Base-by-base conservation (phyloP, 192 early-diverging fungal genomes). In the Coemansia sp. region DNA sequence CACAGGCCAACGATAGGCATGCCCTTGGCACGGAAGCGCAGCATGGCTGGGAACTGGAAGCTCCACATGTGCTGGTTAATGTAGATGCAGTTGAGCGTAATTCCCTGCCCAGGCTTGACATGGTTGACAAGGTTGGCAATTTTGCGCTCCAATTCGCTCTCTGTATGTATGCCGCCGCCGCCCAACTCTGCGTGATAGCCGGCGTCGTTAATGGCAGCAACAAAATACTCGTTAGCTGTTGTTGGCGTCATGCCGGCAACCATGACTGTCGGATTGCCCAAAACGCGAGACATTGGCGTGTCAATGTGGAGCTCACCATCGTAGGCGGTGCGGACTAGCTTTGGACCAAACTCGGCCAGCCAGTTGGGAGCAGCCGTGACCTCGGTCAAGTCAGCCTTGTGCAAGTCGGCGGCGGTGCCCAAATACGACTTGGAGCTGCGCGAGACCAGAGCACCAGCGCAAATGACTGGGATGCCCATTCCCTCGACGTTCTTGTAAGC, bases 241-340 rank as follows among this genome's bases (percentile, higher is more conserved):
- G 90, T 92, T 3, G 94, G 95, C 6, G 92, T 94, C 94, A 97
- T 97, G 40, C 95, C 96, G 24, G 92, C 92, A 54, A 96, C 94
- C 96, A 96, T 96, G 42, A 98, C 68, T 41, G 96, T 93, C 4
- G 96, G 91, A 82, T 92, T 90, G 51, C 91, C 90, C 40, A 95
- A 67, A 17, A 96, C 83, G 39, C 93, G 89, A 39, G 88, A 89
- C 89, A 98, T 94, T 7, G 86, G 86, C 24, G 94, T 94, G 78
- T 95, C 94, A 20, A 98, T 80, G 63, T 95, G 94, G 27, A 98
- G 67, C 43, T 89, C 87, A 56, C 61, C 67, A 29, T 71, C 54
- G 41, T 68, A 58, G 6, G 64, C 66, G 3, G 90, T 87, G 46
- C 89, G 85, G 54, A 96, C 88, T 46, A 98, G 77, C 68, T 86